These are phyloP conservation scores for Cucurbita maxima DNA, from an alignment of 306 rosid genomes.

Conservation along the genomic window DNA sequence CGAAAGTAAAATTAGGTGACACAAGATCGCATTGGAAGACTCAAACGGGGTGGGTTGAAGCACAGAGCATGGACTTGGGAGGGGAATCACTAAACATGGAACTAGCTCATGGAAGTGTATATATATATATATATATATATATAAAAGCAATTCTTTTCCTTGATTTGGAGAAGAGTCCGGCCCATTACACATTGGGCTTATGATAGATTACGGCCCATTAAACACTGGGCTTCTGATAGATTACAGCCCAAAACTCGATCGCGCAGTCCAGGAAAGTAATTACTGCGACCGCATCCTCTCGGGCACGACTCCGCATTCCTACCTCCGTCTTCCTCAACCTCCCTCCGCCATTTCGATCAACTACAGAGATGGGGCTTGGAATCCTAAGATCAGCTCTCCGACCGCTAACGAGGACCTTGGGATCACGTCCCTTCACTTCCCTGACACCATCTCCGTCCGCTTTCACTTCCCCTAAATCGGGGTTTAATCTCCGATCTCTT, in stretches of 20 bases:
- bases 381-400: constrained; percentile 36
- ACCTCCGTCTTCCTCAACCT: not conserved
- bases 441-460: constrained; percentile 8
- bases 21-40: too few relatives aligned
- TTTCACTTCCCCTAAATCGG: constrained; percentile 10
- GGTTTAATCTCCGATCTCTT: constrained; percentile 4
- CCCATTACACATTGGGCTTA: not conserved
- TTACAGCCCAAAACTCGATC: not conserved
- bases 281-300: not conserved
- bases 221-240: not conserved
- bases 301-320: not conserved
- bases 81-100: too few relatives aligned
- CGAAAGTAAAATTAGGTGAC: too few relatives aligned
- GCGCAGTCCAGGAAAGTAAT: not conserved
- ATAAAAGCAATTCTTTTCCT: too few relatives aligned
- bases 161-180: not conserved
- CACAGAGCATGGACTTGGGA: too few relatives aligned
- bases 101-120: too few relatives aligned
- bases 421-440: constrained; percentile 7
- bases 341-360: not conserved
- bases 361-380: constrained; percentile 44
- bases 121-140: too few relatives aligned
- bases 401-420: constrained; percentile 32
- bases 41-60: too few relatives aligned
- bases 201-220: not conserved